These are phyloP conservation scores for Datura wrightii DNA, from an alignment of 257 asterid genomes.

Conservation along the genomic window DNA sequence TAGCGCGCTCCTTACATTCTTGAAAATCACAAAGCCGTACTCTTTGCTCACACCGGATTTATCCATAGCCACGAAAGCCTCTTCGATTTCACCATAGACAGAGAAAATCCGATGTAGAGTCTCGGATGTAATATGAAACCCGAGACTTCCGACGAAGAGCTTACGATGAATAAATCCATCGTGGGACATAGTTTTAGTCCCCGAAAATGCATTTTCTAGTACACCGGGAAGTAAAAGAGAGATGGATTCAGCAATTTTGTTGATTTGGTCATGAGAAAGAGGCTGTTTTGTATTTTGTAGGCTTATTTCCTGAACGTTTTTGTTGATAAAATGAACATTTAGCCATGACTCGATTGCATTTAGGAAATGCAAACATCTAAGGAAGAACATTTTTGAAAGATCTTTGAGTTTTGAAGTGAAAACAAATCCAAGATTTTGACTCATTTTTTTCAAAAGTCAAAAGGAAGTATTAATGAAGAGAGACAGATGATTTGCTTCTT, in stretches of 20 bases:
- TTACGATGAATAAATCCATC: not conserved
- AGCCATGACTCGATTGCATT: constrained; percentile 1
- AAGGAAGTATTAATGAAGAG: not conserved
- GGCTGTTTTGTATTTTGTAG: not conserved
- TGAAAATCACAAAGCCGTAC: not conserved
- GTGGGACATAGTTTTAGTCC: not conserved
- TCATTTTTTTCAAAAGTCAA: not conserved
- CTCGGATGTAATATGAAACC: constrained; percentile 3
- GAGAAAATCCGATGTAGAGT: not conserved
- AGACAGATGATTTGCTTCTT: not conserved
- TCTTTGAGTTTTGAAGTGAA: constrained; percentile 22
- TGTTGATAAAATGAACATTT: constrained; percentile 18
- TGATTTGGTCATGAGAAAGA: not conserved
- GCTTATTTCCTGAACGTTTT: not conserved
- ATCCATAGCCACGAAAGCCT: not conserved
- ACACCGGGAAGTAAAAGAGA: constrained; percentile 12
- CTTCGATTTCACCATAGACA: not conserved
- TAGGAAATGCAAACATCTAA: constrained; percentile 2
- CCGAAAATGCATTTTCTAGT: not conserved
- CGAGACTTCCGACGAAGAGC: constrained; percentile 14
- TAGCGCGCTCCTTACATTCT: not conserved
- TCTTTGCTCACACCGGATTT: not conserved
- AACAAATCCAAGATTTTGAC: constrained; percentile 5
- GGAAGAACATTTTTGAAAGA: not conserved
- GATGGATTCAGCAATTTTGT: not conserved